phyloP scores from a whole-genome alignment of 768 basidiomycete species.

The Russula sp. region DNA sequence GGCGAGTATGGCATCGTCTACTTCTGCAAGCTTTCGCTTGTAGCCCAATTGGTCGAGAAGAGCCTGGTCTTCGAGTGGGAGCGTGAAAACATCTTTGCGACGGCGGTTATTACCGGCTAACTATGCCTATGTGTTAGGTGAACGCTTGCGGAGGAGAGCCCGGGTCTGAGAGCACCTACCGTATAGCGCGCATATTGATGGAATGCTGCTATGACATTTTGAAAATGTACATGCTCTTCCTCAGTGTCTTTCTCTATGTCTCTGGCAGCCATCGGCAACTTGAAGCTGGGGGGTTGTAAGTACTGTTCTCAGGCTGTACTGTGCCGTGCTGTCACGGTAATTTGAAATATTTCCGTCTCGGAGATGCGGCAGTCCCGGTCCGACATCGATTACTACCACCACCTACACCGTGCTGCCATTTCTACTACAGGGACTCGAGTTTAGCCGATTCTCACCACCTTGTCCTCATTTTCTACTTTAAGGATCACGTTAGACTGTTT shows the following conservation, averaged over 20 bases:
- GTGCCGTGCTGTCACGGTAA: too few relatives aligned
- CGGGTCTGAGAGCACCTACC: conserved; percentile 37
- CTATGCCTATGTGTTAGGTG: conserved; percentile 29
- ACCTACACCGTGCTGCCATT: background rate
- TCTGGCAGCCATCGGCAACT: conserved; percentile 15
- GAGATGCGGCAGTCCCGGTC: too few relatives aligned
- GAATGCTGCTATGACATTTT: conserved; percentile 70
- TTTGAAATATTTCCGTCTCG: too few relatives aligned
- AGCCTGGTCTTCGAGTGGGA: conserved; percentile 63
- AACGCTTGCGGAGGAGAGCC: background rate
- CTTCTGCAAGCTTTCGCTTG: conserved; percentile 67
- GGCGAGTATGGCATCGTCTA: conserved; percentile 72
- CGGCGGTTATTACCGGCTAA: conserved; percentile 58
- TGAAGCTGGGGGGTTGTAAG: background rate
- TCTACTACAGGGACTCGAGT: too few relatives aligned
- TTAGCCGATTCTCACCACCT: too few relatives aligned
- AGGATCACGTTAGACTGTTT: too few relatives aligned
- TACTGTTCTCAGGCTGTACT: background rate
- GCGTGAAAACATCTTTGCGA: conserved; percentile 68
- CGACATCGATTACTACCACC: too few relatives aligned
- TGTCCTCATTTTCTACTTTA: too few relatives aligned
- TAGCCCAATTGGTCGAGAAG: conserved; percentile 67
- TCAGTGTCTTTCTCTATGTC: conserved; percentile 29
- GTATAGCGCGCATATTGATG: conserved; percentile 70
- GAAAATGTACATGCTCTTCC: conserved; percentile 68